Conservation (phyloP, 2,329 filamentous ascomycete species). For the Neopestalotiopsis sp. region DNA sequence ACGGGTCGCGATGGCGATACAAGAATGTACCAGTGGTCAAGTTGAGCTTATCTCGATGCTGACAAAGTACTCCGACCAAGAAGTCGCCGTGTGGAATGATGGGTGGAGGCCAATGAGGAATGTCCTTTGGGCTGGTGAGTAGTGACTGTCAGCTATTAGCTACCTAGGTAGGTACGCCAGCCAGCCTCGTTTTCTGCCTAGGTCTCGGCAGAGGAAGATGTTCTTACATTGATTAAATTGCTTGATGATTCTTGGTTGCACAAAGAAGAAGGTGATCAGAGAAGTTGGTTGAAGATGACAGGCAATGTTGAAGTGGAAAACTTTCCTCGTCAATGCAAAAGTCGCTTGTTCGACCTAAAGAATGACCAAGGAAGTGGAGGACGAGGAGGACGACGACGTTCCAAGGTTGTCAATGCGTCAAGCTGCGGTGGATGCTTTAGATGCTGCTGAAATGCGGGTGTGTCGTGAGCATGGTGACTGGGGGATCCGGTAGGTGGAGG, state of each 20-base stretch:
- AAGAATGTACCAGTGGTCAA: background rate
- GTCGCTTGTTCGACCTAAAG: background rate
- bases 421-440: background rate
- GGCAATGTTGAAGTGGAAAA: background rate
- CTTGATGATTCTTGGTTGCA: background rate
- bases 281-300: background rate
- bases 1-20: background rate
- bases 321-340: background rate
- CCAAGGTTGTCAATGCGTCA: background rate
- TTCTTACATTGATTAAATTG: background rate
- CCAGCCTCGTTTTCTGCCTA: background rate
- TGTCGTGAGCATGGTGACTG: constrained; percentile 1
- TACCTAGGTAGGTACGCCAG: background rate
- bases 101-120: background rate
- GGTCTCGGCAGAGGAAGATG: background rate
- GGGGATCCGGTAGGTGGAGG: background rate
- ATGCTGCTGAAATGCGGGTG: background rate
- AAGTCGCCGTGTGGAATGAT: background rate
- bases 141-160: background rate
- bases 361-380: background rate
- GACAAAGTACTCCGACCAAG: background rate
- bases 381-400: background rate
- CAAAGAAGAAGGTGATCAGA: background rate
- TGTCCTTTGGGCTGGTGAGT: background rate
- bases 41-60: background rate